Base-by-base conservation (phyloP, 2,329 filamentous ascomycete species). In the Sclerotinia nivalis region DNA sequence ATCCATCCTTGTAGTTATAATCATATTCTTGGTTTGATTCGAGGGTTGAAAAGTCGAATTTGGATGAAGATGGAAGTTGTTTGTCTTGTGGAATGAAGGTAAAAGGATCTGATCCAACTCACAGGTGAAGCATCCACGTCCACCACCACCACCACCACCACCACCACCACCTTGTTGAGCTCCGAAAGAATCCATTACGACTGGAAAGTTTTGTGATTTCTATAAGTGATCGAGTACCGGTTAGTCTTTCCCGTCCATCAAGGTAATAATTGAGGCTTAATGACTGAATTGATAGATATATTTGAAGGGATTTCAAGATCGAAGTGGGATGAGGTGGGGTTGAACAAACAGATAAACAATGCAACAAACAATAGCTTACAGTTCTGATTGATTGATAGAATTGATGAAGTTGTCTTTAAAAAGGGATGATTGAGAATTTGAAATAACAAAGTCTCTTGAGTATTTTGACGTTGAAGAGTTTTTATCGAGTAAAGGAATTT, bases 51-150 rank as follows among this genome's bases (percentile, higher is more conserved):
- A 34, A 5, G n/a, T 20, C n/a, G 37, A 10, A 60, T 18, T 25
- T 22, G 22, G 9, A 49, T 25, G 4, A 37, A 4, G 22, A 61
- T 52, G 22, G 18, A 25, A 18, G 31, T 49, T 49, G 25, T 43
- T 20, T 25, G 7, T 40, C n/a, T 20, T 56, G 67, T 65, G 70
- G 69, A 70, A 74, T 71, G 67, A 72, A 74, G 69, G 37, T 52
- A 68, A 61, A 73, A 34, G 15, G 40, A 31, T 54, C 20, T 20
- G 28, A 60, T n/a, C 12, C 20, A 74, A 84, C 83, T 81, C 78
- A 85, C 83, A 85, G 77, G 83, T 84, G 80, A 84, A 85, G 80
- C 83, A 85, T 73, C 80, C 81, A 74, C 82, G 82, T 70, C 76
- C 78, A 73, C 75, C 74, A 31, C 71, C 73, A 70, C 70, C 73